A percentile compares a stretch with the other conserved stretches of the same genome.
phyloP scores from a whole-genome alignment of 1,284 basidiomycete genomes.

The Ganoderma lucidum region DNA sequence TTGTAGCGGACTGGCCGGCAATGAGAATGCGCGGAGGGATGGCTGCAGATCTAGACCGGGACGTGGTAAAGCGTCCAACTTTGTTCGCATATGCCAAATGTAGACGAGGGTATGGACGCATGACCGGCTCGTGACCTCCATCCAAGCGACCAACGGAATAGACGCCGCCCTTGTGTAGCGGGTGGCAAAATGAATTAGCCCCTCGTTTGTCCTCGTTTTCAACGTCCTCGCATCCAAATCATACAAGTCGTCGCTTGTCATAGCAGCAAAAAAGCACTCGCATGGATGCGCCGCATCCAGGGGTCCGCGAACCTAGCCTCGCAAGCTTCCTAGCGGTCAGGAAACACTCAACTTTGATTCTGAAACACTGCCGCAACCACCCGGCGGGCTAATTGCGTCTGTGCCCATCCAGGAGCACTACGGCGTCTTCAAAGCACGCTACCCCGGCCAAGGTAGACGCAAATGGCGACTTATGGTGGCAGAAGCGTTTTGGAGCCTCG shows the following conservation, averaged over 20 bases:
- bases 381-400: slow-evolving; percentile 22
- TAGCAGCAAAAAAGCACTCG: background rate
- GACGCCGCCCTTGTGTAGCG: background rate
- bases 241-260: slow-evolving; percentile 6
- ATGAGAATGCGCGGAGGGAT: background rate
- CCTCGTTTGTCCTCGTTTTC: background rate
- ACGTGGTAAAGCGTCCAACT: background rate
- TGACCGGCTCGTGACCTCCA: slow-evolving; percentile 17
- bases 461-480: slow-evolving; percentile 47
- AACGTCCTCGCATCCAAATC: background rate
- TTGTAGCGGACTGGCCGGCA: background rate
- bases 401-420: slow-evolving; percentile 46
- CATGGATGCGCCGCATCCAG: slow-evolving; percentile 13
- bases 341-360: slow-evolving; percentile 4
- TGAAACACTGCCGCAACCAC: background rate
- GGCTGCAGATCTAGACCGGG: background rate
- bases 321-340: slow-evolving; percentile 39
- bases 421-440: slow-evolving; percentile 41
- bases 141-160: background rate
- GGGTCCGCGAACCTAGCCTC: slow-evolving; percentile 23
- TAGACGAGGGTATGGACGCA: slow-evolving; percentile 21
- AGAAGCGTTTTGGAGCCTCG: slow-evolving; percentile 48
- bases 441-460: slow-evolving; percentile 51
- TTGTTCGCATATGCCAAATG: background rate
- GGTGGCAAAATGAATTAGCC: background rate